Base-by-base conservation (phyloP, 495 filamentous ascomycete genomes). In the Podospora pseudocomata region DNA sequence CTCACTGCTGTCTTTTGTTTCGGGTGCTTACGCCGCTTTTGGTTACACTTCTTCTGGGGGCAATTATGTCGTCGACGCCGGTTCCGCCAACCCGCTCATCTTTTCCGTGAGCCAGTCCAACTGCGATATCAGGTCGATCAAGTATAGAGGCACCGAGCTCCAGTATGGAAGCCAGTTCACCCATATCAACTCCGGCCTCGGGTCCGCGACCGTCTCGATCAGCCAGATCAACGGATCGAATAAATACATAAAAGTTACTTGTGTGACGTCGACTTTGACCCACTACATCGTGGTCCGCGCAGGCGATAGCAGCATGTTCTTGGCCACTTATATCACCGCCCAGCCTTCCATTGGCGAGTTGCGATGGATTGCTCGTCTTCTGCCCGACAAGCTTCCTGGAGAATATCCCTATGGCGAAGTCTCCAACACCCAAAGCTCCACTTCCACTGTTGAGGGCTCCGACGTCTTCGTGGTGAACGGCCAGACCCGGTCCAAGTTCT, bases 401-500 rank as follows among this genome's bases (percentile, higher is more conserved):
- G 86, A 87, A 64, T 78, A 85, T 67, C 84, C 84, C n/a, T 81
- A 81, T 44, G 81, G 80, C 44, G 74, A 69, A 15, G 80, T 79
- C 9, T 85, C 82, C 2, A 85, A 84, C n/a, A 88, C 83, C 6
- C 78, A 79, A 2, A 79, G 77, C 9, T 83, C 80, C 27, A 81
- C 80, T 34, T 78, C 80, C 19, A 78, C 80, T 1, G 77, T 90
- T 57, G 88, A 90, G 72, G 88, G 87, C 20, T 85, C 83, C 0
- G 88, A 90, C 68, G 87, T 90, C 72, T 90, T 83, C 70, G 60
- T 87, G 44, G 85, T 90, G 49, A 72, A 82, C 68, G 85, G 87
- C 15, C 79, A 89, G 71, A 90, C 88, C 0, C 85, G 88, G 27
- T 86, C 83, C 75, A 90, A 90, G 75, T 90, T 90, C 80, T 90